phyloP scores from a whole-genome alignment of 2,329 filamentous ascomycete genomes.

The Pseudopithomyces chartarum region DNA sequence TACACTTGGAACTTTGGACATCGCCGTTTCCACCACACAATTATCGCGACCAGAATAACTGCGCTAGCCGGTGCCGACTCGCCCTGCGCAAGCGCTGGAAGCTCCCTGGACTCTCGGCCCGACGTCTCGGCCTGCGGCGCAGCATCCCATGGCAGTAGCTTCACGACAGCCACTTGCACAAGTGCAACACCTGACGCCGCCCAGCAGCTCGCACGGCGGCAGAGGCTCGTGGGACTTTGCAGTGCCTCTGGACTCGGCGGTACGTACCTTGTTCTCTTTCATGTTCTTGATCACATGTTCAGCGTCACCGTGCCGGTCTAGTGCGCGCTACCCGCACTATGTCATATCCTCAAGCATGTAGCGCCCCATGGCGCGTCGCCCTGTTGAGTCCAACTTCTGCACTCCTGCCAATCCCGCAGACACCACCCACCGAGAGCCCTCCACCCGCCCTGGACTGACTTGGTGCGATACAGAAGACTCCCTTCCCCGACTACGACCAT shows the following conservation, averaged over 20 bases:
- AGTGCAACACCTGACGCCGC: constrained; percentile 45
- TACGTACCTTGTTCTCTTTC: constrained; percentile 29
- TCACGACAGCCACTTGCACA: constrained; percentile 35
- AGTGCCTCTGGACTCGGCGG: constrained; percentile 43
- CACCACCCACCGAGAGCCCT: constrained; percentile 4
- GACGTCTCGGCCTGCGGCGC: constrained; percentile 9
- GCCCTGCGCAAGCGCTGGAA: constrained; percentile 9
- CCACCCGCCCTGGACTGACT: constrained; percentile 25
- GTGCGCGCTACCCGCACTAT: constrained; percentile 25
- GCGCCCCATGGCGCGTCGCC: constrained; percentile 17
- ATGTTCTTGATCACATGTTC: constrained; percentile 17
- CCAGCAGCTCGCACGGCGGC: constrained; percentile 47
- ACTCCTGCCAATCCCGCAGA: not conserved
- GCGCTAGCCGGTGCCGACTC: not conserved
- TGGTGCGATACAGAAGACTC: constrained; percentile 28
- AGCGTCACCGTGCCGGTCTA: constrained; percentile 14
- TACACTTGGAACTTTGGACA: no score
- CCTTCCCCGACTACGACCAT: constrained; percentile 34
- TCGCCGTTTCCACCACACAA: not conserved
- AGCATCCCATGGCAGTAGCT: constrained; percentile 39
- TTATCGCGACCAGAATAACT: not conserved
- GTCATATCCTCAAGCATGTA: constrained; percentile 24
- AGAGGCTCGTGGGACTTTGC: constrained; percentile 46
- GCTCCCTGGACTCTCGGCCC: constrained; percentile 15
- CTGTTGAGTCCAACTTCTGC: not conserved